These are phyloP conservation scores for Gynochthodes officinalis DNA, from an alignment of 257 asterid genomes.

Conservation along the genomic window DNA sequence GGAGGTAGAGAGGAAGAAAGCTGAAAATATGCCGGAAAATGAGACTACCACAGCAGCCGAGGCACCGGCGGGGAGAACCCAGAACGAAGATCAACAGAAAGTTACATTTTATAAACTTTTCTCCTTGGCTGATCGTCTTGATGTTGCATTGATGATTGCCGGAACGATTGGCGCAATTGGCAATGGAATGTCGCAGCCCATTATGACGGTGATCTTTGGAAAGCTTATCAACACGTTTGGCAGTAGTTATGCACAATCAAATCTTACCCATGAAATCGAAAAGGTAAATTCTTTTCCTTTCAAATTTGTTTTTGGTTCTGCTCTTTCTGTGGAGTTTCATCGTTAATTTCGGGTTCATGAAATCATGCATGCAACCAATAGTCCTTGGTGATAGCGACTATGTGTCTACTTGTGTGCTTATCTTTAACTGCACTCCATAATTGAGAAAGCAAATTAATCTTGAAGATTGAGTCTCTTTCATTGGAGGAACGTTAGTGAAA, in stretches of 20 bases:
- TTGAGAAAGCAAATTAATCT: not conserved
- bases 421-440: not conserved
- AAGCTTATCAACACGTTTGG: slow-evolving; percentile 61
- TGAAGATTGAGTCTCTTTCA: not conserved
- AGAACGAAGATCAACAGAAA: slow-evolving; percentile 28
- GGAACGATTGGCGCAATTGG: slow-evolving; percentile 56
- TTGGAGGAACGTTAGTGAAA: too few relatives aligned
- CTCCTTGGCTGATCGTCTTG: slow-evolving; percentile 55
- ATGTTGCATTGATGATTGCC: slow-evolving; percentile 34
- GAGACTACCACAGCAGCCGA: not conserved
- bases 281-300: slow-evolving; percentile 28
- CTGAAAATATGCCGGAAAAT: not conserved
- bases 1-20: not conserved
- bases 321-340: not conserved
- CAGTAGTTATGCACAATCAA: slow-evolving; percentile 10
- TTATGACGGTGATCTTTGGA: slow-evolving; percentile 71
- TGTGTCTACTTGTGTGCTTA: not conserved
- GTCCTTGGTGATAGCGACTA: not conserved
- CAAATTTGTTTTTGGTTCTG: not conserved
- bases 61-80: slow-evolving; percentile 10
- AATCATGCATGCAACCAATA: slow-evolving; percentile 7
- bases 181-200: slow-evolving; percentile 64
- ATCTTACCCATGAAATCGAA: slow-evolving; percentile 44
- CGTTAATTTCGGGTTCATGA: not conserved
- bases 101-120: slow-evolving; percentile 52